phyloP scores from a whole-genome alignment of 495 filamentous ascomycete genomes.

The Aspergillus sclerotiicarbonarius region DNA sequence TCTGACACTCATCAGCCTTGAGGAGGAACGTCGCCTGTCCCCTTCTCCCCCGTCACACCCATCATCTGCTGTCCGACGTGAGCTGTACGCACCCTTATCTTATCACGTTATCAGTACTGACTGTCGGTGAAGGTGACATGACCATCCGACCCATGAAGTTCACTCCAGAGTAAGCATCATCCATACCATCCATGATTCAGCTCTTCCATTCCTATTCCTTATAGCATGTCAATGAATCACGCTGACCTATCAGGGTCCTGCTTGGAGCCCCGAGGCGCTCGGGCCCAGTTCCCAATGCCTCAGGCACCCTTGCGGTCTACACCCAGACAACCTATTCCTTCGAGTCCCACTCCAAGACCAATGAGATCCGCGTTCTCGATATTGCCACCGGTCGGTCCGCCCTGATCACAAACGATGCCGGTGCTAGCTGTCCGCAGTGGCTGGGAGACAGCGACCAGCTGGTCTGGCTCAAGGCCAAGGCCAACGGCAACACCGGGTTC shows the following conservation, averaged over 20 bases:
- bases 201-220: neutral
- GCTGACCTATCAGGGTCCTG: slow-evolving; percentile 54
- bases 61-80: neutral
- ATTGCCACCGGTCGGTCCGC: slow-evolving; percentile 64
- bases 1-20: slow-evolving; percentile 3
- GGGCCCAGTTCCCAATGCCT: slow-evolving; percentile 68
- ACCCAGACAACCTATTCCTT: slow-evolving; percentile 82
- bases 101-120: slow-evolving; percentile 7
- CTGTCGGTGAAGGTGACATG: slow-evolving; percentile 43
- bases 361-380: slow-evolving; percentile 74
- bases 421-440: slow-evolving; percentile 73
- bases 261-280: slow-evolving; percentile 82
- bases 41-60: no score
- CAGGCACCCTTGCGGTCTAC: slow-evolving; percentile 68
- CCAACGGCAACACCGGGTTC: slow-evolving; percentile 65
- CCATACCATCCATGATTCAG: neutral
- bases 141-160: slow-evolving; percentile 67
- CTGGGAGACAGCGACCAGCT: slow-evolving; percentile 61
- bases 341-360: slow-evolving; percentile 68
- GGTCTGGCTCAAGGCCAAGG: slow-evolving; percentile 62
- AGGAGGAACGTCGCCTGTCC: neutral
- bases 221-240: neutral
- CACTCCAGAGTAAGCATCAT: slow-evolving; percentile 59
- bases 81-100: slow-evolving; percentile 16
- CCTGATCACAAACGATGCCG: slow-evolving; percentile 61